These are phyloP conservation scores for Cordyceps javanica DNA, from an alignment of 2,329 filamentous ascomycete species.

Conservation along the genomic window DNA sequence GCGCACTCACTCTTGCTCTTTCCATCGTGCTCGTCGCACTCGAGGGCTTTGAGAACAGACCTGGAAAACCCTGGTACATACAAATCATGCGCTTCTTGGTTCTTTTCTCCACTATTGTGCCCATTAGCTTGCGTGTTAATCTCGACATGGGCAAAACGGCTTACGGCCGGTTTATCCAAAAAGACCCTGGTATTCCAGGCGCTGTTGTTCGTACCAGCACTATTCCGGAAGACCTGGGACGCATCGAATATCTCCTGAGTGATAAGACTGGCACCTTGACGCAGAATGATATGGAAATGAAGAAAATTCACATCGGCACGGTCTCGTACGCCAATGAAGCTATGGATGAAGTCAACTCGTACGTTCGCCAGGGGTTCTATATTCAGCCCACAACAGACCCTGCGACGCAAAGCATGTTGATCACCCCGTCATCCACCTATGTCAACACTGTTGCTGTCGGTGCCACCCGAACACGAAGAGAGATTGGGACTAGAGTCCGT, in stretches of 20 bases:
- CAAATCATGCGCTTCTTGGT: constrained; percentile 98
- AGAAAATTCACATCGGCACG: constrained; percentile 96
- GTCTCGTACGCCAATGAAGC: constrained; percentile 98
- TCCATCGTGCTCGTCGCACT: constrained; percentile 85
- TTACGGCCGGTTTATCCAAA: constrained; percentile 92
- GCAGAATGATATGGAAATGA: constrained; percentile 98
- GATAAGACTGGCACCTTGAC: constrained; percentile 98
- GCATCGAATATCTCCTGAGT: constrained; percentile 92
- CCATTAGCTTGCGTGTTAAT: constrained; percentile 93
- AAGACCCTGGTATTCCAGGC: constrained; percentile 80
- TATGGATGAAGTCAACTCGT: constrained; percentile 92
- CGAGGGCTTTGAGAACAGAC: constrained; percentile 67
- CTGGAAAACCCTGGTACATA: constrained; percentile 77
- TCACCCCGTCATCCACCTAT: constrained; percentile 70
- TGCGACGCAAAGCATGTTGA: constrained; percentile 45
- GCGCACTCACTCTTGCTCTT: constrained; percentile 75
- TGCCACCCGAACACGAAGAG: constrained; percentile 78
- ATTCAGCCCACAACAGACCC: constrained; percentile 40
- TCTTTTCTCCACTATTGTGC: constrained; percentile 97
- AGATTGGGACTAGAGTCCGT: constrained; percentile 88
- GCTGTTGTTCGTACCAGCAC: constrained; percentile 95
- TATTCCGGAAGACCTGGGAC: constrained; percentile 90
- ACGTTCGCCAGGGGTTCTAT: constrained; percentile 78
- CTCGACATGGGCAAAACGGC: constrained; percentile 95
- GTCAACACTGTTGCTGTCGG: constrained; percentile 52